A percentile compares a stretch with the other conserved stretches of the same genome.
These are phyloP conservation scores for Fusarium virguliforme DNA, from an alignment of 2,329 filamentous ascomycete genomes.

Conservation along the genomic window DNA sequence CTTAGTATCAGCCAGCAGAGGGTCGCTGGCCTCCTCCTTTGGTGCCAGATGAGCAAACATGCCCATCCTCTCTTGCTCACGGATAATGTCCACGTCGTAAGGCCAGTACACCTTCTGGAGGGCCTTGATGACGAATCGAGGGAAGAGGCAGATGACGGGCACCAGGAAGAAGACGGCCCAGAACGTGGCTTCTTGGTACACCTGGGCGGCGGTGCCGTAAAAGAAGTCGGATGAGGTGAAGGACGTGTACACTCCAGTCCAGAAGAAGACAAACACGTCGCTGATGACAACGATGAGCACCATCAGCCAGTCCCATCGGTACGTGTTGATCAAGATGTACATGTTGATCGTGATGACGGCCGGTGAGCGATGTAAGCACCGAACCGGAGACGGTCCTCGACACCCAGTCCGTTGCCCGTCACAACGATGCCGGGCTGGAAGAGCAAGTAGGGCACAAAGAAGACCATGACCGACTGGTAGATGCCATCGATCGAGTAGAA, in stretches of 20 bases:
- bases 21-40: slow-evolving; percentile 54
- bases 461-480: slow-evolving; percentile 94
- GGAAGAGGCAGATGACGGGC: slow-evolving; percentile 86
- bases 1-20: slow-evolving; percentile 58
- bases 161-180: slow-evolving; percentile 89
- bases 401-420: slow-evolving; percentile 79
- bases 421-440: slow-evolving; percentile 79
- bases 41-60: slow-evolving; percentile 80
- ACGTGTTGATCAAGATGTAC: slow-evolving; percentile 96
- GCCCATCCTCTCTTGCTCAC: slow-evolving; percentile 89
- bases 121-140: slow-evolving; percentile 88
- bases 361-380: slow-evolving; percentile 88
- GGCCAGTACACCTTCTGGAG: slow-evolving; percentile 96
- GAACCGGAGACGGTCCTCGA: slow-evolving; percentile 86
- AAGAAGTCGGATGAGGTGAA: slow-evolving; percentile 69
- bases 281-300: slow-evolving; percentile 86
- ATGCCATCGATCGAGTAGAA: slow-evolving; percentile 94
- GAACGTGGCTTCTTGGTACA: slow-evolving; percentile 87
- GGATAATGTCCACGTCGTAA: slow-evolving; percentile 93
- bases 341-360: slow-evolving; percentile 91
- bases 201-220: slow-evolving; percentile 83
- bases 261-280: slow-evolving; percentile 91
- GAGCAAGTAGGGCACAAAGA: slow-evolving; percentile 91
- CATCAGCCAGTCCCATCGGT: slow-evolving; percentile 98
- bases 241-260: slow-evolving; percentile 88